Base-by-base conservation (phyloP, 768 basidiomycete genomes). In the Chlorophyllum brunneum region DNA sequence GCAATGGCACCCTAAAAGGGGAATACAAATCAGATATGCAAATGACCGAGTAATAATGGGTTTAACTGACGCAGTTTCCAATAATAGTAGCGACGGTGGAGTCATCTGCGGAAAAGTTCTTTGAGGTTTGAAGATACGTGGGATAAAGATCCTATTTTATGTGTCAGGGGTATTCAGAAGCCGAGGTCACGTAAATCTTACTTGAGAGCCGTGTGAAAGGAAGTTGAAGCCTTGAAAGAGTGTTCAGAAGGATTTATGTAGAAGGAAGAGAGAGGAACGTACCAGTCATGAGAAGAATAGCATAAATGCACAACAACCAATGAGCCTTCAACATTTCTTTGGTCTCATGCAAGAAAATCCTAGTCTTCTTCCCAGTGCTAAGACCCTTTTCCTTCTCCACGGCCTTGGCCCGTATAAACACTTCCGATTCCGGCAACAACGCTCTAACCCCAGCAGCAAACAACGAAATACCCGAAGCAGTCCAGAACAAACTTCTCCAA, bases 401-500 rank as follows among this genome's bases (percentile, higher is more conserved):
- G 31, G 70, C 80, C 64, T 79, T 80, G 6, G 86, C 88, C 30
- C 78, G 72, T 38, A 88, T 56, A 73, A 92, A 95, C 1, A 72
- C 72, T 52, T 79, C 74, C 29, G 85, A 88, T 69, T 98, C 95
- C 0, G 95, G 95, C 0, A 95, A 66, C 30, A 78, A 18, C 0
- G 78, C 70, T 16, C 92, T 77, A 49, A 94, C 54, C 3, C 72
- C 49, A 0, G 90, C 93, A 0, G 91, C 84, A 42, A 87, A 81
- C 4, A 80, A 64, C 0, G 82, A 83, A 50, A 93, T 75, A 9
- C 85, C 86, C 2, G 86, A 67, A 1, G 81, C 87, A 33, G 83
- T 78, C 83, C 87, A 97, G 75, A 95, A 95, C 15, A 97, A 69
- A 3, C 77, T 68, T 31, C 92, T 75, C 94, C 94, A 95, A 37